Evolutionary conservation across 2,329 filamentous ascomycete genomes (phyloP).

Genomic region (Remersonia thermophila): DNA sequence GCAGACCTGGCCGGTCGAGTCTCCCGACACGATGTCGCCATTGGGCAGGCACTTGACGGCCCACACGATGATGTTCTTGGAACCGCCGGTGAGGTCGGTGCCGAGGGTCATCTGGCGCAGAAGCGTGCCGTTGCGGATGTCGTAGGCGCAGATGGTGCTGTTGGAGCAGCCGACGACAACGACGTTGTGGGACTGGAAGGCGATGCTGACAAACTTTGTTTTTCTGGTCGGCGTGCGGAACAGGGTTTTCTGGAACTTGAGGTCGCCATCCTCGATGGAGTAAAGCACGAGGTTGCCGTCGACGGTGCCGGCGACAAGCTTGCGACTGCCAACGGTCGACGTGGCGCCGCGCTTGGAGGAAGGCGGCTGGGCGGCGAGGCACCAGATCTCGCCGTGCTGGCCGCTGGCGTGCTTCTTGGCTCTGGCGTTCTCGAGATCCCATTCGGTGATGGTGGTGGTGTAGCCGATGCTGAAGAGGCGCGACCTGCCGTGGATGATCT

Average conservation of each 20-base stretch:
- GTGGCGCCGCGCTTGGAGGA: conserved; percentile 20
- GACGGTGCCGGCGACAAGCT: conserved; percentile 75
- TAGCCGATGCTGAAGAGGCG: conserved; percentile 95
- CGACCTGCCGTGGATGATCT: conserved; percentile 54
- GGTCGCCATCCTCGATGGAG: conserved; percentile 70
- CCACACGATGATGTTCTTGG: conserved; percentile 85
- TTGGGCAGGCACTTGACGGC: conserved; percentile 77
- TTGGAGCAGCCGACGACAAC: conserved; percentile 92
- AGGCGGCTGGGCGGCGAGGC: conserved; percentile 73
- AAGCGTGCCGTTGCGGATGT: conserved; percentile 64
- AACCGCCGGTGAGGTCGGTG: conserved; percentile 60
- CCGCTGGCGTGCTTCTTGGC: conserved; percentile 76
- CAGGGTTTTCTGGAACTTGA: conserved; percentile 68
- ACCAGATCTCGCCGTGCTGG: conserved; percentile 95
- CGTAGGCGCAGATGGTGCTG: conserved; percentile 83
- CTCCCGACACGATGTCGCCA: conserved; percentile 85
- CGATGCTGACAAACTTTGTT: conserved; percentile 78
- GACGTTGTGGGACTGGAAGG: conserved; percentile 73
- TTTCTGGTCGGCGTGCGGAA: conserved; percentile 69
- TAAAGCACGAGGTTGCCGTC: conserved; percentile 83
- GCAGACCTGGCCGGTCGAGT: conserved; percentile 85
- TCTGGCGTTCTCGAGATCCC: conserved; percentile 71
- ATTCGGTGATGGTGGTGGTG: conserved; percentile 84
- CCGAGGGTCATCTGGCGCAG: conserved; percentile 78
- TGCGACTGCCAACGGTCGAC: conserved; percentile 25